phyloP scores from a whole-genome alignment of 768 basidiomycete species.

The Tulasnella sp. region DNA sequence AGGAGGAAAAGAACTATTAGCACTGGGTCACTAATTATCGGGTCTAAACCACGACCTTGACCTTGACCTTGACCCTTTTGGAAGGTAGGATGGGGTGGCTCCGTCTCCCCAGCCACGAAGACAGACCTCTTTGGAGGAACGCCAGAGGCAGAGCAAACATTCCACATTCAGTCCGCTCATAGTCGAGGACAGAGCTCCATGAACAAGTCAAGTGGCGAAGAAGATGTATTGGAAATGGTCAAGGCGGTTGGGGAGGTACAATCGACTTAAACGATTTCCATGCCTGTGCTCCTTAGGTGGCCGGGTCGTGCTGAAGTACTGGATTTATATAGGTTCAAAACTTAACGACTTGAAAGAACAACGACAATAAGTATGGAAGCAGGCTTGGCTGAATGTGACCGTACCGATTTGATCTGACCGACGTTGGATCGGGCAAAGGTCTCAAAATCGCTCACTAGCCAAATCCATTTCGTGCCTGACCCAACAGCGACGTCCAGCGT shows the following conservation, averaged over 20 bases:
- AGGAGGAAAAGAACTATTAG: too few relatives aligned
- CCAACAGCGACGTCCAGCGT: neutral
- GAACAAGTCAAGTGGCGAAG: neutral
- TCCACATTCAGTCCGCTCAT: too few relatives aligned
- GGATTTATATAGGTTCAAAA: neutral
- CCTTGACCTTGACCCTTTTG: too few relatives aligned
- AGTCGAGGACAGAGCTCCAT: too few relatives aligned
- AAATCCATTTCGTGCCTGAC: neutral
- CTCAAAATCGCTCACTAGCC: neutral
- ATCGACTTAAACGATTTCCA: neutral
- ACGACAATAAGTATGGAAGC: neutral
- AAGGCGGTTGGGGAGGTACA: neutral
- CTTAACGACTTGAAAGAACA: neutral
- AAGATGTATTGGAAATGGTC: neutral
- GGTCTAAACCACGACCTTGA: too few relatives aligned
- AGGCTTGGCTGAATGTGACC: neutral
- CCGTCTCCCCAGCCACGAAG: too few relatives aligned
- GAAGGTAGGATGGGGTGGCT: too few relatives aligned
- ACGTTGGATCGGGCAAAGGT: neutral
- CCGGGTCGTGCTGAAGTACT: neutral
- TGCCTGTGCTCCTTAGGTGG: neutral
- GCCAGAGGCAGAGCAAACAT: too few relatives aligned
- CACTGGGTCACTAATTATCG: too few relatives aligned
- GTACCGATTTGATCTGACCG: slow-evolving; percentile 1
- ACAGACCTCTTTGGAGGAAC: too few relatives aligned